Percentiles rank a stretch among this genome's conserved stretches.
phyloP scores from a whole-genome alignment of 768 basidiomycete species.

The Lactarius vividus region DNA sequence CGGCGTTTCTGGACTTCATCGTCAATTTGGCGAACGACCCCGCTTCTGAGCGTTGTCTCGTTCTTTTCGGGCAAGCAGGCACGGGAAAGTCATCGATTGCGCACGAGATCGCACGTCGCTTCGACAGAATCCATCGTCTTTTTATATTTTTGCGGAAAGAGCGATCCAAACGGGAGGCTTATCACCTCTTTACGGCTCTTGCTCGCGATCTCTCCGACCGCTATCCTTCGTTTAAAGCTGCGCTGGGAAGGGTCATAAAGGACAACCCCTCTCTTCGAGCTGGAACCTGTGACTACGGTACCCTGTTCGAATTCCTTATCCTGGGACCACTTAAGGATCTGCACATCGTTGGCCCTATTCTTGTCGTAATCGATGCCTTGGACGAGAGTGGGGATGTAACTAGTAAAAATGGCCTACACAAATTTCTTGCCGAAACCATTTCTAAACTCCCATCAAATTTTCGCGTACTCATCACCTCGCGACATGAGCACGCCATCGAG shows the following conservation, averaged over 20 bases:
- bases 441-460: not conserved
- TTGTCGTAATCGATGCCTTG: constrained; percentile 2
- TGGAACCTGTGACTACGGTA: not conserved
- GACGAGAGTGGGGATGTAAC: not conserved
- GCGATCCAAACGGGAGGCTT: not conserved
- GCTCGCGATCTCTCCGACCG: not conserved
- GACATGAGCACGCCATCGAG: not conserved
- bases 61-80: not conserved
- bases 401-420: not conserved
- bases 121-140: not conserved
- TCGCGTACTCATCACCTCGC: not conserved
- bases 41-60: not conserved
- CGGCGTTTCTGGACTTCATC: not conserved
- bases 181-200: constrained; percentile 1
- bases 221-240: not conserved
- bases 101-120: not conserved
- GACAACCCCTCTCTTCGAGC: not conserved
- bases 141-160: not conserved
- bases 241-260: not conserved
- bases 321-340: not conserved
- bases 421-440: not conserved
- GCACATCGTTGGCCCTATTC: not conserved
- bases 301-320: not conserved
- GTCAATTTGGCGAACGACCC: not conserved
- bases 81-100: too few relatives aligned